Base-by-base conservation (phyloP, 2,329 filamentous ascomycete species). In the Rugonectria rugulosa region DNA sequence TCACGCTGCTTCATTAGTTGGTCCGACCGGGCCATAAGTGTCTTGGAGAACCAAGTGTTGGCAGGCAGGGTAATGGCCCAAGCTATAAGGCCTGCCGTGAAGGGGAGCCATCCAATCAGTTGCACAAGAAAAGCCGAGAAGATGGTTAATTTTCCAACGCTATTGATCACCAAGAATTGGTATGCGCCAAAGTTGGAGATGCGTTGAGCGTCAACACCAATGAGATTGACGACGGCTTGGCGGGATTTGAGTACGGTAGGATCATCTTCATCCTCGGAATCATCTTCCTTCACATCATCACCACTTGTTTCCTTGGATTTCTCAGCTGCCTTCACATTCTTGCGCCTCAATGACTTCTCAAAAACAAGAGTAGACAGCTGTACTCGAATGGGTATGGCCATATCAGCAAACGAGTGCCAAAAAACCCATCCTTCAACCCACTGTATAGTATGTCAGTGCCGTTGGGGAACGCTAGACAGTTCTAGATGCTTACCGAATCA, bases 161-260 rank as follows among this genome's bases (percentile, higher is more conserved):
- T 85, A 26, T 82, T 83, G 4, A 86, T 77, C 62, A 92, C 86
- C 47, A 87, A 76, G 67, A 86, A 85, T 62, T 89, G 87, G 67
- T 81, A 89, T 5, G 83, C 77, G n/a, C 79, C 78, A 67, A 92
- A 91, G 49, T 90, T 85, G 0, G 88, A 78, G 36, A 94, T 79
- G 32, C 89, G 84, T 59, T 86, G 85, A 7, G 85, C 79, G 70
- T 94, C 90, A 10, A 93, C 86, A n/a, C 88, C 89, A 40, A 93
- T 87, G 29, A 92, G 78, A 69, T 93, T 94, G 52, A 93, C 87
- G 4, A 88, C 89, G 51, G 83, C 87, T 72, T 94, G 90, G 58
- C 82, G 80, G 21, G 83, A 82, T 49, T 77, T 74, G 38, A 74
- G 61, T 9, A 72, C 71, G 32, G 63, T 69, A 17, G 67, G 62